Conservation (phyloP, 169 alveolate genomes). For the Eimeria sp. region DNA sequence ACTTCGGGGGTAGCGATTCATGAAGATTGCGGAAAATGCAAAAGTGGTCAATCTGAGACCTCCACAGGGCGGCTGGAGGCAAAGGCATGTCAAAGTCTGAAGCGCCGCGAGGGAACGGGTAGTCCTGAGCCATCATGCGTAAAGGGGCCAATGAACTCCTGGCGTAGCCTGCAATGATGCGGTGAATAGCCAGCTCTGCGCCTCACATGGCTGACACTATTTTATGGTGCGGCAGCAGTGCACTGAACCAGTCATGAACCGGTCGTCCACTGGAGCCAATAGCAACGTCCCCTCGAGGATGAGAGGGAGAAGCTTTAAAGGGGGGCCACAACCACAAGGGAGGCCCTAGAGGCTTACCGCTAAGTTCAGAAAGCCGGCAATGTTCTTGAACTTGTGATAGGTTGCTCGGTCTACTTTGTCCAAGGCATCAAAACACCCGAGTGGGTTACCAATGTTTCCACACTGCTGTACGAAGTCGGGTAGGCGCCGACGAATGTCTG, state of each 20-base stretch:
- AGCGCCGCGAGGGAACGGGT: conserved; percentile 80
- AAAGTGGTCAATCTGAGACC: conserved; percentile 81
- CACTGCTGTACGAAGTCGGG: conserved; percentile 83
- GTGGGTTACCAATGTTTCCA: conserved; percentile 56
- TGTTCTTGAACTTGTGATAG: conserved; percentile 64
- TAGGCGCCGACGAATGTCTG: conserved; percentile 49
- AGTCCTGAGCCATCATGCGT: conserved; percentile 32
- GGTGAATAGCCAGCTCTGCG: neutral
- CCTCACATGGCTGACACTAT: neutral
- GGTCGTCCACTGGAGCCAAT: neutral
- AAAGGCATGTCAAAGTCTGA: conserved; percentile 62
- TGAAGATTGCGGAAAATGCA: conserved; percentile 82
- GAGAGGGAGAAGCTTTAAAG: neutral
- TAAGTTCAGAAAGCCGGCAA: conserved; percentile 68
- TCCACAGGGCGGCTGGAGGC: conserved; percentile 80
- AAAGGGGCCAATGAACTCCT: neutral
- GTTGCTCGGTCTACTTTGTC: conserved; percentile 79
- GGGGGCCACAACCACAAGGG: neutral
- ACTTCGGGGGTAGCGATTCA: conserved; percentile 78
- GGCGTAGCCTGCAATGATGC: neutral
- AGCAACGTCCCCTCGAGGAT: neutral
- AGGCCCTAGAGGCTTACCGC: conserved; percentile 15
- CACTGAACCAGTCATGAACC: neutral
- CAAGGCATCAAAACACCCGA: conserved; percentile 59
- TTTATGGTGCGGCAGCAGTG: neutral